Evolutionary conservation across 2,329 filamentous ascomycete genomes (phyloP).

Genomic region (Ophiostoma sp.): DNA sequence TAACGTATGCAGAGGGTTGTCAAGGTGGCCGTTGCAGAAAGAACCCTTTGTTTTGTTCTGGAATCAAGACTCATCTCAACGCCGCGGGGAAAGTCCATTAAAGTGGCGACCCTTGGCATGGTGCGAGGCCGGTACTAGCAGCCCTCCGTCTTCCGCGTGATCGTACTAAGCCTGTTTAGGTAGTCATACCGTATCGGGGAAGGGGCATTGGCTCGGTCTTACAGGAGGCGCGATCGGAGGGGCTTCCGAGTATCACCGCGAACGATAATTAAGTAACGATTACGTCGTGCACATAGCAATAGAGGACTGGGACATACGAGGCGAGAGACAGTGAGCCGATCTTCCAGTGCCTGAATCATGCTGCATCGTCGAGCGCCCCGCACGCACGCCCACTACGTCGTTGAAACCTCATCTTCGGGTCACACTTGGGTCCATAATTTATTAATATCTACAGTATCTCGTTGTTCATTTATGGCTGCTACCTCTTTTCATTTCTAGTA

Average conservation of each 20-base stretch:
- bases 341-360: background rate
- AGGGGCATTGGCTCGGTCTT: conserved; percentile 1
- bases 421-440: no score
- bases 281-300: conserved; percentile 1
- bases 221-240: conserved; percentile 6
- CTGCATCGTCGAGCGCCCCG: no score
- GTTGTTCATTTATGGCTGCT: background rate
- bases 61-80: background rate
- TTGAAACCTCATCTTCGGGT: no score
- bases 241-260: background rate
- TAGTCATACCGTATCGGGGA: conserved; percentile 17
- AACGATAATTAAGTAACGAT: background rate
- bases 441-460: no score
- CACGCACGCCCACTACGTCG: no score
- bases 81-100: conserved; percentile 12
- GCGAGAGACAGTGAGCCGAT: background rate
- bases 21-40: background rate
- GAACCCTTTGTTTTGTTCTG: background rate
- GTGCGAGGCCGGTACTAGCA: conserved; percentile 5
- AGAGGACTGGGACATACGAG: background rate
- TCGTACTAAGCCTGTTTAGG: conserved; percentile 15
- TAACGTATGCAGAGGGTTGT: background rate
- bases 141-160: conserved; percentile 11
- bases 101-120: conserved; percentile 10
- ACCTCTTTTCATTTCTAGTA: conserved; percentile 29